Evolutionary conservation across 352 stramenopile species (phyloP).

Genomic region (Pythium oligandrum): DNA sequence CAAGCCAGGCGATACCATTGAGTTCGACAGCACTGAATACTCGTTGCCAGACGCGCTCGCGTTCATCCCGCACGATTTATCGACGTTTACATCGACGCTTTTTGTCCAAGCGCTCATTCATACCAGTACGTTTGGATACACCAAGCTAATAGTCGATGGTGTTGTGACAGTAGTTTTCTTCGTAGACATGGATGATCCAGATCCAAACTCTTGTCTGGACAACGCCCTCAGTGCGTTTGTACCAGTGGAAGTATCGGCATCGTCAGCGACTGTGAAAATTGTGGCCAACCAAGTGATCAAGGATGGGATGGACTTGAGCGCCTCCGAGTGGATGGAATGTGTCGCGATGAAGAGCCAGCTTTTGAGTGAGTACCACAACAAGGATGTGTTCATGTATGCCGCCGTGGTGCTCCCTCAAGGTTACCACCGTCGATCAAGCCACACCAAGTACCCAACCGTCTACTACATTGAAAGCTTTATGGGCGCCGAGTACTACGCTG

Average conservation of each 20-base stretch:
- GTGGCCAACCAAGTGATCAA: constrained; percentile 42
- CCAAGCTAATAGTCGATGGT: no score
- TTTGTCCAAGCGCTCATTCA: constrained; percentile 69
- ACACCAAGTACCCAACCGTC: constrained; percentile 38
- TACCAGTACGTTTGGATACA: constrained; percentile 27
- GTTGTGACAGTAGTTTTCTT: background rate
- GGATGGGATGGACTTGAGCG: constrained; percentile 34
- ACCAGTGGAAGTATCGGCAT: constrained; percentile 22
- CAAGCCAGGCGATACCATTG: constrained; percentile 41
- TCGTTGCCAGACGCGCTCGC: constrained; percentile 47
- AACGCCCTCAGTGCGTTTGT: constrained; percentile 60
- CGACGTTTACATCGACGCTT: constrained; percentile 32
- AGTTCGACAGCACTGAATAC: constrained; percentile 63
- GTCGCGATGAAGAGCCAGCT: constrained; percentile 64
- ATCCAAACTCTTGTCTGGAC: constrained; percentile 51
- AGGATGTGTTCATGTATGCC: constrained; percentile 64
- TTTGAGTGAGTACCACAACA: constrained; percentile 57
- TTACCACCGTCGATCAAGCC: constrained; percentile 24
- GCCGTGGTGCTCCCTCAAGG: constrained; percentile 58
- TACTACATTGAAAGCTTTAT: constrained; percentile 81
- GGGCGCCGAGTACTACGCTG: constrained; percentile 54
- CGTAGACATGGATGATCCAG: constrained; percentile 56
- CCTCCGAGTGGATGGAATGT: constrained; percentile 55
- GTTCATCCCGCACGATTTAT: constrained; percentile 60
- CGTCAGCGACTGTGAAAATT: constrained; percentile 32